Conservation (phyloP, 331 rosid genomes). For the Acacia pycnantha region DNA sequence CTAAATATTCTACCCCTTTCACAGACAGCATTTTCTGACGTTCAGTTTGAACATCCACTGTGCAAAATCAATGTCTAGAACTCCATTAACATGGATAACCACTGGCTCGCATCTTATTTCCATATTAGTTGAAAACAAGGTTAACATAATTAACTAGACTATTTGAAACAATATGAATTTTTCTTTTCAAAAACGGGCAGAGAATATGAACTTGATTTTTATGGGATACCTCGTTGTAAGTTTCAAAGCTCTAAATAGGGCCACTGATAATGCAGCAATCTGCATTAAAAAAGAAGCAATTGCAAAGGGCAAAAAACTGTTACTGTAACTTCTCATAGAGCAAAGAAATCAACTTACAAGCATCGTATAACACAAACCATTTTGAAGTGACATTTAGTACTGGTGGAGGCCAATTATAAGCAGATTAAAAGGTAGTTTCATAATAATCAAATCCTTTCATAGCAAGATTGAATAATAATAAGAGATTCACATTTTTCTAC, state of each 20-base stretch:
- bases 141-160: slow-evolving; percentile 5
- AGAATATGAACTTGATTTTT: not conserved
- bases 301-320: not conserved
- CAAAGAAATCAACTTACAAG: not conserved
- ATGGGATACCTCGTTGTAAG: slow-evolving; percentile 69
- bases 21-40: not conserved
- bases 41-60: not conserved
- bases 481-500: slow-evolving; percentile 14
- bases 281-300: slow-evolving; percentile 37
- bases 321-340: slow-evolving; percentile 18
- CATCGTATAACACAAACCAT: slow-evolving; percentile 12
- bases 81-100: not conserved
- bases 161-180: not conserved
- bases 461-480: slow-evolving; percentile 10
- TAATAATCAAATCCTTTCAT: slow-evolving; percentile 24
- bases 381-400: slow-evolving; percentile 17
- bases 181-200: not conserved
- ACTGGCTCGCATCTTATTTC: not conserved
- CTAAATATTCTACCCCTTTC: not conserved
- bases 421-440: slow-evolving; percentile 1
- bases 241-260: slow-evolving; percentile 81
- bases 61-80: not conserved
- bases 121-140: not conserved
- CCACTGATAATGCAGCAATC: slow-evolving; percentile 93
- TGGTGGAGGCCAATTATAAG: slow-evolving; percentile 2